These are phyloP conservation scores for Wickerhamiella vanderwaltii DNA, from an alignment of 805 yeast genomes.

Conservation along the genomic window DNA sequence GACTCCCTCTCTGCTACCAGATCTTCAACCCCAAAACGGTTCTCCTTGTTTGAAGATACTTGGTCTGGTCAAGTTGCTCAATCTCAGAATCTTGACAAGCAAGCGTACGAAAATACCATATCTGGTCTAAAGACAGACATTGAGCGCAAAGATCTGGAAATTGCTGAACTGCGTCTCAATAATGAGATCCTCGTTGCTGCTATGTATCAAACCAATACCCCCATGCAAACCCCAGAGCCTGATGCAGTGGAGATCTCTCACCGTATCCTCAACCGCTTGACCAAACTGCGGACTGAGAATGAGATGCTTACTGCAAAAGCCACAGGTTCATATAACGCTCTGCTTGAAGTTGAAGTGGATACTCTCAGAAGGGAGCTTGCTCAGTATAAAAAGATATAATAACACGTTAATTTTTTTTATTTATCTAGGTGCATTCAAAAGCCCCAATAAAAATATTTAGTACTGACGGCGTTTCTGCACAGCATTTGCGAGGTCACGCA, in stretches of 20 bases:
- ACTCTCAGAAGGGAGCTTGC: not conserved
- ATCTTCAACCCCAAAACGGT: not conserved
- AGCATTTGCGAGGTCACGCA: constrained; percentile 62
- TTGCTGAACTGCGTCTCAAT: constrained; percentile 18
- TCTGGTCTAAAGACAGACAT: constrained; percentile 3
- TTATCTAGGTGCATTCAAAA: no score
- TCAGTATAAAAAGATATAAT: not conserved
- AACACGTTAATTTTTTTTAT: no score
- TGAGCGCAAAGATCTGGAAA: constrained; percentile 13
- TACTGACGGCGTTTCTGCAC: constrained; percentile 56
- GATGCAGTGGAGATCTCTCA: constrained; percentile 21
- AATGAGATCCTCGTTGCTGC: constrained; percentile 20
- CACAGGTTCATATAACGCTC: constrained; percentile 14
- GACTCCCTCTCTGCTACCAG: not conserved
- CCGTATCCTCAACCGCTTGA: constrained; percentile 19
- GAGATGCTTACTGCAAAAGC: constrained; percentile 15
- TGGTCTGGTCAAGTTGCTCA: not conserved
- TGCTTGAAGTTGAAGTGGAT: constrained; percentile 16
- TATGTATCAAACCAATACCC: constrained; percentile 13
- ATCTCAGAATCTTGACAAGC: not conserved
- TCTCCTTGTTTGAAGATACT: not conserved
- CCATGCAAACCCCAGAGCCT: constrained; percentile 6
- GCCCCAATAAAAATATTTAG: no score
- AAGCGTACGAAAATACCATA: not conserved
- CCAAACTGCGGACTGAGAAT: constrained; percentile 20